Base-by-base conservation (phyloP, 345 rosid species). In the Pistacia integerrima region DNA sequence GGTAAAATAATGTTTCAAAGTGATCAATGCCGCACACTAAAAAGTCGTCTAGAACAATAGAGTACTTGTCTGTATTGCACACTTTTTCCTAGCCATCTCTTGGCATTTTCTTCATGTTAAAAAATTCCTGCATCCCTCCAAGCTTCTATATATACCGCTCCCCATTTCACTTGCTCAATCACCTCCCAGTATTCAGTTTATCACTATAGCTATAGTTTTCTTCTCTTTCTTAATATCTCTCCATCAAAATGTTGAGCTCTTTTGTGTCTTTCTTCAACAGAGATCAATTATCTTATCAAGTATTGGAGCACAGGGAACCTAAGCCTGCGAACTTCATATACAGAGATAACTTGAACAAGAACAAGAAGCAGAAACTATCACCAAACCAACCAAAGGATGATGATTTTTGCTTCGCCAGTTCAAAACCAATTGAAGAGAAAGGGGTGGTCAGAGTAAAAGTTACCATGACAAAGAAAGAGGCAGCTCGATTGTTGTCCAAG, bases 321-420 rank as follows among this genome's bases (percentile, higher is more conserved):
- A 30, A 62, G 66, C 28, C 48, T 20, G 17, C 77, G 4, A 83
- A 74, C 36, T 65, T 81, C 51, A 72, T 82, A 20, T 49, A 64
- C 33, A 80, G 84, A 78, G 89, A 85, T 8, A 84, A 80, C 17
- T 17, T 81, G 67, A 57, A 56, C 51, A 76, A 60, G 48, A 61
- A 51, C 28, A 83, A 76, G 65, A 83, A 78, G 63, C 70, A 38
- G 41, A 38, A 38, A 38, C 41, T 4, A 38, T 38, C 41, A 38
- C 41, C 41, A 38, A 25, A 25, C 25, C 25, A 25, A 25, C 25
- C 25, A 25, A 25, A 25, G 25, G 25, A 25, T 25, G 25, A 25
- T 25, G 25, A 25, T 25, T 25, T 25, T 25, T 25, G 25, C 25
- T 25, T 25, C 25, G 25, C 25, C 25, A 25, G 25, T 25, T 25